Percentiles rank a stretch among this genome's conserved stretches.
Conservation (phyloP, 495 filamentous ascomycete species). For the Trichoderma orchidacearum region DNA sequence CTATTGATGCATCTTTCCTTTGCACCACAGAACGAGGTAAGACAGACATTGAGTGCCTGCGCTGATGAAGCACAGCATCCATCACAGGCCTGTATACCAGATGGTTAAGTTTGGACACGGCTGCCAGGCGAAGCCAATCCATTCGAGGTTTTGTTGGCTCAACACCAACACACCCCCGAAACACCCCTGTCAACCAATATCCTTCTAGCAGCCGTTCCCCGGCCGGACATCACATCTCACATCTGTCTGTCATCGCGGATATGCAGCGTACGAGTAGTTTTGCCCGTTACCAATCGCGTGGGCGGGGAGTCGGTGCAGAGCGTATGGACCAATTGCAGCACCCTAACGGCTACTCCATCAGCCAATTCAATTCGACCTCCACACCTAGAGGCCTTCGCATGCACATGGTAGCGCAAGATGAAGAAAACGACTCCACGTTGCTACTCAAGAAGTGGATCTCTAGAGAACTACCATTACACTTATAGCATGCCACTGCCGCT, state of each 20-base stretch:
- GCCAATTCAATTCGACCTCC: background rate
- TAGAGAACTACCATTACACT: background rate
- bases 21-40: too few relatives aligned
- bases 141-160: background rate
- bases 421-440: background rate
- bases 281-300: constrained; percentile 1
- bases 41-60: too few relatives aligned
- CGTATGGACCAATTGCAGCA: background rate
- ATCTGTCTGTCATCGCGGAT: constrained; percentile 1
- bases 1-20: too few relatives aligned
- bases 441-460: background rate
- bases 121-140: too few relatives aligned
- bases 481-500: background rate
- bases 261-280: background rate
- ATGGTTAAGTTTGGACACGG: too few relatives aligned
- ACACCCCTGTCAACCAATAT: background rate
- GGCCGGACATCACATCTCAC: background rate
- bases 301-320: background rate
- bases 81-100: too few relatives aligned
- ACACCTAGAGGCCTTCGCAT: background rate
- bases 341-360: background rate
- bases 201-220: background rate
- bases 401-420: background rate
- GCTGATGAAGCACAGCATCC: too few relatives aligned
- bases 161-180: background rate